phyloP scores from a whole-genome alignment of 257 asterid genomes.

The Vinca minor region DNA sequence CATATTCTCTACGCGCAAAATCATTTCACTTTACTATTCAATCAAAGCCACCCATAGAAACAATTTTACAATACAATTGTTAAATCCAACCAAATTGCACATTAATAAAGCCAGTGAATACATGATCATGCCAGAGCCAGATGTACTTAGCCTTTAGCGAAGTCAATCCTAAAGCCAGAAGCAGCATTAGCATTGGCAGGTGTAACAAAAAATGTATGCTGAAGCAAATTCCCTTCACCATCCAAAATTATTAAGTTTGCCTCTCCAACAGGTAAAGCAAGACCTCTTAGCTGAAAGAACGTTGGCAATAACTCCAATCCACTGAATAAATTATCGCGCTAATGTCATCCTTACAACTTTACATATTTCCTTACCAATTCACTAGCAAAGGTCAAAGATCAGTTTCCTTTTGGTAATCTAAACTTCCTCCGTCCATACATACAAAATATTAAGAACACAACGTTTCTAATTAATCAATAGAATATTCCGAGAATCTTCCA shows the following conservation, averaged over 20 bases:
- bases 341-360: neutral
- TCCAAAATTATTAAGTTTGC: neutral
- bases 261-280: neutral
- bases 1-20: neutral
- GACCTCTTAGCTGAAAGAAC: neutral
- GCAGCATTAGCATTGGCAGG: neutral
- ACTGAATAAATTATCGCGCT: neutral
- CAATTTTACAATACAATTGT: neutral
- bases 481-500: neutral
- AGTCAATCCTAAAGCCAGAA: neutral
- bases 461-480: neutral
- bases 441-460: neutral
- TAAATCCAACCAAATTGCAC: neutral
- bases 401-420: neutral
- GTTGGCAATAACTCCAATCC: neutral
- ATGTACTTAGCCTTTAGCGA: neutral
- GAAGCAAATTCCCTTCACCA: neutral
- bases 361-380: no score
- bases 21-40: neutral
- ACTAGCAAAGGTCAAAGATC: neutral
- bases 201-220: no score
- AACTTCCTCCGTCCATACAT: neutral
- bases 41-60: neutral
- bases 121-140: neutral
- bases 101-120: neutral